Percentiles rank a stretch among this genome's conserved stretches.
These are phyloP conservation scores for Spatholobus suberectus DNA, from an alignment of 306 rosid species.

Conservation along the genomic window DNA sequence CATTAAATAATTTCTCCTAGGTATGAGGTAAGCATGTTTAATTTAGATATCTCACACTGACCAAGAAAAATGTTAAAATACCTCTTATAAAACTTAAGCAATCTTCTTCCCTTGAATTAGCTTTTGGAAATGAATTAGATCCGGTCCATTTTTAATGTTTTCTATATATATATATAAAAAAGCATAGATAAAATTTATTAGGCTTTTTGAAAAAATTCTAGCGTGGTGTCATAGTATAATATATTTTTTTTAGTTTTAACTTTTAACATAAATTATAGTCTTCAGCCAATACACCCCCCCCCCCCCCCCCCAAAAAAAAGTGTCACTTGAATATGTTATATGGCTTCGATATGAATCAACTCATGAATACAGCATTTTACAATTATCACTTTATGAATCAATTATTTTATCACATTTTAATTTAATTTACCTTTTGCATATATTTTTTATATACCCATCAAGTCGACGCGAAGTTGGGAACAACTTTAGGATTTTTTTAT, in stretches of 20 bases:
- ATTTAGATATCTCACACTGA: too few relatives aligned
- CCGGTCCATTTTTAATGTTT: too few relatives aligned
- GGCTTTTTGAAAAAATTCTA: too few relatives aligned
- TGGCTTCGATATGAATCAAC: not conserved
- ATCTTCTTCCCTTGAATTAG: not conserved
- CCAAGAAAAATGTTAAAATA: too few relatives aligned
- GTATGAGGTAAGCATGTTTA: too few relatives aligned
- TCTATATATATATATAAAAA: too few relatives aligned
- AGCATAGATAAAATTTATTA: too few relatives aligned
- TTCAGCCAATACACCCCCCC: too few relatives aligned
- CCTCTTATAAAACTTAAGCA: not conserved
- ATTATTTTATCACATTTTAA: not conserved
- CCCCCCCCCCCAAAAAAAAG: too few relatives aligned
- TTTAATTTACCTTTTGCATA: not conserved
- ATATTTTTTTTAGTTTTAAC: too few relatives aligned
- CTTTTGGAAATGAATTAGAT: not conserved
- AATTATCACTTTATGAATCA: not conserved
- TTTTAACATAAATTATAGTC: not conserved
- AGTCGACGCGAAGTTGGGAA: conserved; percentile 3
- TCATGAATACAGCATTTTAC: not conserved
- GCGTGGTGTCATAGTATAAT: too few relatives aligned
- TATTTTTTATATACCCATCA: not conserved
- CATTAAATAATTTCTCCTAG: too few relatives aligned
- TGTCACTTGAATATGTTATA: not conserved
- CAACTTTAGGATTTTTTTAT: not conserved